Base-by-base conservation (phyloP, 2,329 filamentous ascomycete genomes). In the Aspergillus sp. region DNA sequence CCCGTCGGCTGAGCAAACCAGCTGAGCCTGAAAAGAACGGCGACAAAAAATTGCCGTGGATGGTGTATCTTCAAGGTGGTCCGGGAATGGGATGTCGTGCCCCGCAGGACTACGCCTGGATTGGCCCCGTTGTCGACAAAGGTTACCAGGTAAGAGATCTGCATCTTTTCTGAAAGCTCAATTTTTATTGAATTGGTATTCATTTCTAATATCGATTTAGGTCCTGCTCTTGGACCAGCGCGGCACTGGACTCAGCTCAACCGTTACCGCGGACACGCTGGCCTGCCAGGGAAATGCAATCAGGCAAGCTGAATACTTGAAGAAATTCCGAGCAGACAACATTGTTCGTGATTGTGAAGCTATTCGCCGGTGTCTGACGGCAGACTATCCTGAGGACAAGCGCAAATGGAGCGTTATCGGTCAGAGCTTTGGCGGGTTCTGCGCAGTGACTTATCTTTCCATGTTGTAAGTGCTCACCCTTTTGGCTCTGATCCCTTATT, bases 341-440 rank as follows among this genome's bases (percentile, higher is more conserved):
- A 94, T 95, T 45, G 90, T 97, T 37, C 82, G 81, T 42, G 91
- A 97, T 61, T 88, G 86, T 54, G 91, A 97, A 65, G 89, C 90
- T 4, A 82, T 97, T 27, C 81, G 91, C 4, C 79, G 83, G 58
- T 84, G 78, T 35, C 74, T 97, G 46, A 93, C 86, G 0, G 72
- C 75, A 4, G 81, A 83, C 45, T 86, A 83, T 58, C 82, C 86
- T 0, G 73, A 79, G 19, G 80, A 85, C 43, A 83, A 86, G 63
- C 80, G 83, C 64, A 83, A 84, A 63, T 96, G 90, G 91, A 86
- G 83, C 49, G 79, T 93, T 25, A 85, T 95, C 53, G 91, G 91
- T 7, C 91, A 96, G 70, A 90, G 85, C 13, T 97, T 95, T 66
- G 91, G 91, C 35, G 91, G 91, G 1, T 96, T 95, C 67, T 88